phyloP scores from a whole-genome alignment of 306 rosid genomes.

The Medicago arabica region DNA sequence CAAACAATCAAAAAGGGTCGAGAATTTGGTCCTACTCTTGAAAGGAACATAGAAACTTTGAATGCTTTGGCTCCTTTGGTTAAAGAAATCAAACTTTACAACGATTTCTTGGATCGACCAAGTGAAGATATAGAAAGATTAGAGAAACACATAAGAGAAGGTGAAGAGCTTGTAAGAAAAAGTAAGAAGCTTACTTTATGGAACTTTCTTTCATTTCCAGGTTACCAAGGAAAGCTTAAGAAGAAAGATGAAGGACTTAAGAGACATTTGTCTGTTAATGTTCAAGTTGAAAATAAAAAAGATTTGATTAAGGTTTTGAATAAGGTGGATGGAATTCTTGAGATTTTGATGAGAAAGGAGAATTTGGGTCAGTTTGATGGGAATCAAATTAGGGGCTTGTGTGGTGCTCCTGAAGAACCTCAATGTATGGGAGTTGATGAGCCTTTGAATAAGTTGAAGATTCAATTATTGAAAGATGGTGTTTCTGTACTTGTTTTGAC shows the following conservation, averaged over 20 bases:
- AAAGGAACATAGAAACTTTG: slow-evolving; percentile 32
- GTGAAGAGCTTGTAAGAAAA: slow-evolving; percentile 40
- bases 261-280: slow-evolving; percentile 22
- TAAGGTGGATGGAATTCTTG: not conserved
- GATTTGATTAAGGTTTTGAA: slow-evolving; percentile 30
- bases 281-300: slow-evolving; percentile 37
- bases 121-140: slow-evolving; percentile 26
- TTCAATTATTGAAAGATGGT: slow-evolving; percentile 42
- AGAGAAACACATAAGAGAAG: slow-evolving; percentile 25
- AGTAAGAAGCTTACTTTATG: slow-evolving; percentile 41
- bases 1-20: slow-evolving; percentile 26
- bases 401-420: slow-evolving; percentile 50
- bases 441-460: slow-evolving; percentile 50
- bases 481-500: slow-evolving; percentile 48
- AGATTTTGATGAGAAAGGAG: not conserved
- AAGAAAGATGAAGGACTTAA: not conserved
- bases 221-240: slow-evolving; percentile 38
- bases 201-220: slow-evolving; percentile 29
- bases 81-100: slow-evolving; percentile 28
- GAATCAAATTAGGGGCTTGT: not conserved
- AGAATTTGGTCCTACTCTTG: not conserved
- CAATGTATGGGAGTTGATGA: slow-evolving; percentile 47
- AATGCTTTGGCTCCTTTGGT: slow-evolving; percentile 24
- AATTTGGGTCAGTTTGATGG: slow-evolving; percentile 7
- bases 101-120: slow-evolving; percentile 37